These are phyloP conservation scores for Amaranthus hypochondriacus DNA, from an alignment of 148 eudicot species.

Conservation along the genomic window DNA sequence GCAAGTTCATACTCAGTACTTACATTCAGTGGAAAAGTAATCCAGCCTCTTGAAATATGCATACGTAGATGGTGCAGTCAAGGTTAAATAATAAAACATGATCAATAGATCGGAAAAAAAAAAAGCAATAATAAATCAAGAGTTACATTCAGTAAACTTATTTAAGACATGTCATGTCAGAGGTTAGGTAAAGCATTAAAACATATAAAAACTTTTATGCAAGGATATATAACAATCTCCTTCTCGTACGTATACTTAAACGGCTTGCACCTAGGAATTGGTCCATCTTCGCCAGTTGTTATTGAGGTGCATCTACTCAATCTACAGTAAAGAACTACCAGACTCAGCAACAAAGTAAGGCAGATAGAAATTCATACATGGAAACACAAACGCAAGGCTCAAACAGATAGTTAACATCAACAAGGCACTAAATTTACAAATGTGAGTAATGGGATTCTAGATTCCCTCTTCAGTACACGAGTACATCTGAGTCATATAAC, in stretches of 20 bases:
- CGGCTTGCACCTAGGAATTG: conserved; percentile 99
- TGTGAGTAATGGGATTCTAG: background rate
- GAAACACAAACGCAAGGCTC: background rate
- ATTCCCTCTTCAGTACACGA: background rate
- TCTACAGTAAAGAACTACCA: conserved; percentile 35
- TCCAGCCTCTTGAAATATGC: conserved; percentile 96
- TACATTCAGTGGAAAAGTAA: conserved; percentile 98
- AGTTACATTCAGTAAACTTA: background rate
- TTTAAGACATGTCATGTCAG: background rate
- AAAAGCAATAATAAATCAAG: background rate
- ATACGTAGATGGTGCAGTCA: conserved; percentile 69
- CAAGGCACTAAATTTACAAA: background rate
- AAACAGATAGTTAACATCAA: background rate
- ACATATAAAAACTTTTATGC: background rate
- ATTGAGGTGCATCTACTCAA: conserved; percentile 93
- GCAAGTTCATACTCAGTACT: conserved; percentile 24
- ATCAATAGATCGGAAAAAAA: conserved; percentile 3
- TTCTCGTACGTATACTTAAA: conserved; percentile 97
- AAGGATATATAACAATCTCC: conserved; percentile 99
- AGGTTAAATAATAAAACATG: conserved; percentile 30
- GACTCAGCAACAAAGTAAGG: conserved; percentile 18
- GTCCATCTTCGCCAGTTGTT: conserved; percentile 99
- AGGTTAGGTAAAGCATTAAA: background rate
- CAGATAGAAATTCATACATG: background rate
- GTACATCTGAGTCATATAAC: background rate